phyloP scores from a whole-genome alignment of 176 grass and related monocot genomes.

The Urochloa ruziziensis region DNA sequence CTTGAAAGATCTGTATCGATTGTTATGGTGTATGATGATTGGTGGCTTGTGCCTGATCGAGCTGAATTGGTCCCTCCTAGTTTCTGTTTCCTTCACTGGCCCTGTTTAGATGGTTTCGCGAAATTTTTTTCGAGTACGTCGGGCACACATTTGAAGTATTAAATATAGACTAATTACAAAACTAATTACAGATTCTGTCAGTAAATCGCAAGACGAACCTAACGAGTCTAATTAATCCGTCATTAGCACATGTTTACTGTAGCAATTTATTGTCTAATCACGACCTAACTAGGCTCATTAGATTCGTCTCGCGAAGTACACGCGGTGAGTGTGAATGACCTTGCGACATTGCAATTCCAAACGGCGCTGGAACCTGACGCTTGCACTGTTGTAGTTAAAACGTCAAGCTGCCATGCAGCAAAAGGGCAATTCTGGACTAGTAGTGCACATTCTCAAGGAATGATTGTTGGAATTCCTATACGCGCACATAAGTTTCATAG shows the following conservation, averaged over 20 bases:
- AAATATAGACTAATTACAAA: too few relatives aligned
- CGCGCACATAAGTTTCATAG: neutral
- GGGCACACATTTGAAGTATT: too few relatives aligned
- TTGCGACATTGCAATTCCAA: neutral
- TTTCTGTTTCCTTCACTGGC: neutral
- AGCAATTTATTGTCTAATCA: too few relatives aligned
- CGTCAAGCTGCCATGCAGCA: neutral
- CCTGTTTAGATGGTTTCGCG: too few relatives aligned
- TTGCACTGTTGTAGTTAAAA: neutral
- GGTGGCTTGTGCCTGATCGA: neutral
- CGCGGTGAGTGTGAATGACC: neutral
- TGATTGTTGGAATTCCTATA: neutral
- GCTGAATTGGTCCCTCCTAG: too few relatives aligned
- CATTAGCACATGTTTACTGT: too few relatives aligned
- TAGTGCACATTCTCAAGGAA: neutral
- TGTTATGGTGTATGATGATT: neutral
- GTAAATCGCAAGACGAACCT: too few relatives aligned
- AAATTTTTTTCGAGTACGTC: too few relatives aligned
- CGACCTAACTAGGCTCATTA: too few relatives aligned
- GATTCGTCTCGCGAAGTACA: too few relatives aligned
- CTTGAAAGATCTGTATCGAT: neutral
- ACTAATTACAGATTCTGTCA: too few relatives aligned
- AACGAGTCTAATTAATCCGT: too few relatives aligned
- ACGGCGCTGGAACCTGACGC: neutral
- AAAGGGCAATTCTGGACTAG: constrained; percentile 16